A percentile compares a stretch with the other conserved stretches of the same genome.
These are phyloP conservation scores for Athelia psychrophila DNA, from an alignment of 1,284 basidiomycete genomes.

Conservation along the genomic window DNA sequence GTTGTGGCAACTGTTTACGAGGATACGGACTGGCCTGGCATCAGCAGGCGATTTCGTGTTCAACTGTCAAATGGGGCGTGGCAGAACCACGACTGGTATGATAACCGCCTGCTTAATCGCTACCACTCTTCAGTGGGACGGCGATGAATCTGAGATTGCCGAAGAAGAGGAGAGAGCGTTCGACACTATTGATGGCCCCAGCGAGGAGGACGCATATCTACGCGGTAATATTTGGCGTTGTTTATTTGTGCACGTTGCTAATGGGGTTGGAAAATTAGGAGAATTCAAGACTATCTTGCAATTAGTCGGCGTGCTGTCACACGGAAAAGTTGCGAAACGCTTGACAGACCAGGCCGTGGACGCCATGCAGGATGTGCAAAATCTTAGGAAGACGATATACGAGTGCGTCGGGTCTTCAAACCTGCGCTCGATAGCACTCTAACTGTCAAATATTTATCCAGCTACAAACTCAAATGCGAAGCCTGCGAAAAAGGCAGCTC, in stretches of 20 bases:
- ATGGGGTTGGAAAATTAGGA: slow-evolving; percentile 43
- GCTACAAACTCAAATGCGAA: slow-evolving; percentile 89
- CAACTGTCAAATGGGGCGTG: slow-evolving; percentile 85
- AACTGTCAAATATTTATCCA: slow-evolving; percentile 29
- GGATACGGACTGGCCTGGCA: slow-evolving; percentile 64
- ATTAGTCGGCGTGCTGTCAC: slow-evolving; percentile 85
- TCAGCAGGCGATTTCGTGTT: slow-evolving; percentile 79
- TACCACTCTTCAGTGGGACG: slow-evolving; percentile 64
- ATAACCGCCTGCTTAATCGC: slow-evolving; percentile 86
- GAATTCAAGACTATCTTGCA: slow-evolving; percentile 98
- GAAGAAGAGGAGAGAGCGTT: slow-evolving; percentile 46
- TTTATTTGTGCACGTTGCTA: not conserved
- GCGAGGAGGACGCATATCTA: slow-evolving; percentile 84
- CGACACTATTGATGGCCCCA: slow-evolving; percentile 72
- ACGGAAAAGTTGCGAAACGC: slow-evolving; percentile 91
- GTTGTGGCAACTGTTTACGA: slow-evolving; percentile 73
- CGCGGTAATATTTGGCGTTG: slow-evolving; percentile 65
- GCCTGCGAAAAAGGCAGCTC: slow-evolving; percentile 75
- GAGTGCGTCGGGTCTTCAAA: slow-evolving; percentile 54
- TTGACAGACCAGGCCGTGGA: slow-evolving; percentile 89
- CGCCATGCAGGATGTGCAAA: slow-evolving; percentile 92
- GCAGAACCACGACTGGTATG: slow-evolving; percentile 93
- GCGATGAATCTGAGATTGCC: slow-evolving; percentile 34
- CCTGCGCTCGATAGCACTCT: no score
- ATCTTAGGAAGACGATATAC: slow-evolving; percentile 88